Evolutionary conservation across 345 rosid genomes (phyloP), one percentile per base, ranked within the genome.

Genomic region (Lepidium aucheri): DNA sequence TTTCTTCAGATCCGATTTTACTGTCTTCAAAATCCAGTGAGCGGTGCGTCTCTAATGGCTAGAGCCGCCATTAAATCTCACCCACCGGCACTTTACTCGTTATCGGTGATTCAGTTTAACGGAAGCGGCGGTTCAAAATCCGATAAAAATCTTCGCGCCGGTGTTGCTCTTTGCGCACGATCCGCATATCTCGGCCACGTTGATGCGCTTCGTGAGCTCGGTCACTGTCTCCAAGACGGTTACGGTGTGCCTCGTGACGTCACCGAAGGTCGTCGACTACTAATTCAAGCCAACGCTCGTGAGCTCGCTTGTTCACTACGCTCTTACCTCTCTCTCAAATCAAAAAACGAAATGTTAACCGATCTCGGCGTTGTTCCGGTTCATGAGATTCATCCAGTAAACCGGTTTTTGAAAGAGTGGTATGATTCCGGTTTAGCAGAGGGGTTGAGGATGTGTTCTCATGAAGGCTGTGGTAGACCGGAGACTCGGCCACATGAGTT

Each of bases 401-500:
- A 83, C 56, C 56, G 11, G 70, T 84, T 87, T 38, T 41, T 87
- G 26, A 83, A 50, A 10, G 88, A 84, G 12, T 87, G 93, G 93
- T 83, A 81, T 55, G 77, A 53, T 50, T 75, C 78, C n/a, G 61
- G 8, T 11, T 18, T 75, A 6, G 63, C 36, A 33, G 51, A 50
- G 3, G 77, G 68, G 15, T 4, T 83, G 4, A 70, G 83, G 68
- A 46, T 80, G 58, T 83, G 90, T 42, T 85, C 95, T 3, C 75
- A 82, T 7, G 16, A 32, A 5, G 84, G 90, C 5, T 87, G 90
- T 46, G 95, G 94, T 4, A 70, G 89, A 74, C 91, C 98, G 17
- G 97, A 93, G 90, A 87, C 97, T 5, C 74, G 96, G 61, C 43
- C 78, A 2, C 87, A 83, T 20, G 98, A 93, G 80, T 93, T 87